Base-by-base conservation (phyloP, 352 stramenopile species). In the Phytophthora macrochlamydospora region DNA sequence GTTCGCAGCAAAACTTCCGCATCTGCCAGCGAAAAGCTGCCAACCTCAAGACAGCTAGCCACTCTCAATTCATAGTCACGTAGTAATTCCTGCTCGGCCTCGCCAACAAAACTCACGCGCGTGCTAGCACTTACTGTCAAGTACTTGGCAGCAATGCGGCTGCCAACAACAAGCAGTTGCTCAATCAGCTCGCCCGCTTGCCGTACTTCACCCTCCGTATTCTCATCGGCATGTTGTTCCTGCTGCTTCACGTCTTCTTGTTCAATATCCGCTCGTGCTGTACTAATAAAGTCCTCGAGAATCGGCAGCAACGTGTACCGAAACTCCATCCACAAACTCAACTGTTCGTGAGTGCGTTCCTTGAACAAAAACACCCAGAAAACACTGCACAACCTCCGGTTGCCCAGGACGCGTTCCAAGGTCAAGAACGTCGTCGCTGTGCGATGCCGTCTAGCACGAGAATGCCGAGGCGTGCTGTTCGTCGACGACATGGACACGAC, bases 331-430 rank as follows among this genome's bases (percentile, higher is more conserved):
- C 85, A 95, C 14, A 93, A 61, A 71, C 87, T 95, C 43, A 95
- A 46, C 37, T 90, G 84, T 48, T 91, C 76, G 52, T 95, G 87
- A 4, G 81, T 87, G 42, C 87, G 85, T 33, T 95, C 87, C 55
- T 94, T 93, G 66, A 93, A 95, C 13, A 95, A 53, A 61, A 91
- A 93, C 6, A 95, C 84, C 87, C 87, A 95, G 54, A 95, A 95
- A 0, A 95, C 80, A 46, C 87, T 94, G 57, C 87, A 95, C 12
- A 95, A 60, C 30, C 87, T 76, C 4, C 87, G 76, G 62, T 95
- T 95, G 14, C 69, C 73, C 13, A 95, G 60, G 8, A 95, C 85
- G 1, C 81, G 83, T 40, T 92, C 79, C 11, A 95, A 61, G 30
- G 85, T 94, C 52, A 95, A 61, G 52, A 89, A 88, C 3, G 81